A percentile compares a stretch with the other conserved stretches of the same genome.
Conservation (phyloP, 75 land plant species). For the Gnetum montanum region DNA sequence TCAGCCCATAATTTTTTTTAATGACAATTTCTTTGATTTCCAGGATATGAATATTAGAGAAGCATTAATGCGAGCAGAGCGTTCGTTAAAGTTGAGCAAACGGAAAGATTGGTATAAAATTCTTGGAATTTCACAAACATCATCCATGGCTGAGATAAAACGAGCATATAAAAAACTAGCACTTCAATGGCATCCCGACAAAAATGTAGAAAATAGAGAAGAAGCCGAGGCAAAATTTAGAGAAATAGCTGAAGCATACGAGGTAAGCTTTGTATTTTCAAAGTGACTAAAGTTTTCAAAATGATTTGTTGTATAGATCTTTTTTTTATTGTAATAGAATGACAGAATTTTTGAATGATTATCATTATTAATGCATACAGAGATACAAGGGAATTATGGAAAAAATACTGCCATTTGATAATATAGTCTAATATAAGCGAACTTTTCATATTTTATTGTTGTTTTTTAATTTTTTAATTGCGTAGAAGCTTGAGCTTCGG, state of each 20-base stretch:
- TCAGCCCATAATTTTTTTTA: too few species aligned
- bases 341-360: not conserved
- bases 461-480: not conserved
- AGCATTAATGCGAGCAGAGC: slow-evolving; percentile 78
- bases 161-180: slow-evolving; percentile 96
- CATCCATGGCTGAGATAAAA: slow-evolving; percentile 80
- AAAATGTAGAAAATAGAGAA: slow-evolving; percentile 90
- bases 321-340: not conserved
- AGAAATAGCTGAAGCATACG: slow-evolving; percentile 98
- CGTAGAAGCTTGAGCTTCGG: not conserved
- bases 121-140: slow-evolving; percentile 77
- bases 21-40: too few species aligned
- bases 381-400: not conserved
- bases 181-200: slow-evolving; percentile 99
- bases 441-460: not conserved
- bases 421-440: not conserved
- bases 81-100: slow-evolving; percentile 77
- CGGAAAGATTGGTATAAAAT: slow-evolving; percentile 99
- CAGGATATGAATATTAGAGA: slow-evolving; percentile 81
- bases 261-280: slow-evolving; percentile 34
- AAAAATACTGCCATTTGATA: too few species aligned
- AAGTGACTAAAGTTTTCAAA: not conserved
- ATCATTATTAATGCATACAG: not conserved
- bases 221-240: slow-evolving; percentile 88
- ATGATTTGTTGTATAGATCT: not conserved